Evolutionary conservation across 306 rosid genomes (phyloP).

Genomic region (Dalbergia oliveri): DNA sequence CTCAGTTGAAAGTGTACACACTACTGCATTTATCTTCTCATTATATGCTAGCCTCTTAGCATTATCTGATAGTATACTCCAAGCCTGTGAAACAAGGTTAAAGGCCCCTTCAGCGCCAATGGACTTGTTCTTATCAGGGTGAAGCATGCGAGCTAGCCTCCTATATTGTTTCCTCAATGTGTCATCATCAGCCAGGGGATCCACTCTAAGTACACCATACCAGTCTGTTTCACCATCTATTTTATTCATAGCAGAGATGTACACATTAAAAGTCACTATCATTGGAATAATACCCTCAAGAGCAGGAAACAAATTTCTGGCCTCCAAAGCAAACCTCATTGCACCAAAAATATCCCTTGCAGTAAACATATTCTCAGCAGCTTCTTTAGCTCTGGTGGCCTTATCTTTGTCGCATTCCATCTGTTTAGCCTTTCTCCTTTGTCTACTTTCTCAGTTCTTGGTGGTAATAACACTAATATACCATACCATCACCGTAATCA

Average conservation of each 20-base stretch:
- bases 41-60: constrained; percentile 63
- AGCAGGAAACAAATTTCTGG: constrained; percentile 75
- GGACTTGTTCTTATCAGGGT: constrained; percentile 92
- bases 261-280: constrained; percentile 75
- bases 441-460: constrained; percentile 34
- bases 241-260: constrained; percentile 73
- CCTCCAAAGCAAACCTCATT: constrained; percentile 84
- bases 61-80: constrained; percentile 87
- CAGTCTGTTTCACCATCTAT: constrained; percentile 81
- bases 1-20: constrained; percentile 51
- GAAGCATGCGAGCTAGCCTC: constrained; percentile 86
- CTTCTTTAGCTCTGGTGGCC: constrained; percentile 82
- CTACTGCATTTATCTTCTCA: constrained; percentile 62
- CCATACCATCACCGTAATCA: constrained; percentile 36
- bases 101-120: constrained; percentile 91
- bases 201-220: constrained; percentile 80
- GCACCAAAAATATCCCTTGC: constrained; percentile 73
- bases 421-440: constrained; percentile 25
- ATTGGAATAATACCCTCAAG: constrained; percentile 83
- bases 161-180: constrained; percentile 70
- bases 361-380: constrained; percentile 80
- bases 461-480: not conserved
- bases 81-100: constrained; percentile 82
- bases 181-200: constrained; percentile 73
- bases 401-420: constrained; percentile 97